Conservation (phyloP, 2,329 filamentous ascomycete genomes). For the Colletotrichum sp. region DNA sequence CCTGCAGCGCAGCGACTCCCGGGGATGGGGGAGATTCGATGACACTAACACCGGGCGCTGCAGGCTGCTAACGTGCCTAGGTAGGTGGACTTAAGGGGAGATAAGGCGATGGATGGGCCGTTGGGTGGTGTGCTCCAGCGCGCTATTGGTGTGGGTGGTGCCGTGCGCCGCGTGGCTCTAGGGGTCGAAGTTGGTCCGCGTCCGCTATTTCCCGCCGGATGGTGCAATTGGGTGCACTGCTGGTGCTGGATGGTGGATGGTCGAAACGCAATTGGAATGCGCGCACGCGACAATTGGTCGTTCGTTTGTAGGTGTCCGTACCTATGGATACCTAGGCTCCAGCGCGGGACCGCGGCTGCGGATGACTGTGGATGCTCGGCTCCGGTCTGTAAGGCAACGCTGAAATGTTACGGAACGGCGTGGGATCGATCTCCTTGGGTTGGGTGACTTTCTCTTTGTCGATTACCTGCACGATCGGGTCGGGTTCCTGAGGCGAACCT, state of each 20-base stretch:
- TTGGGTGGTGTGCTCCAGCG: neutral
- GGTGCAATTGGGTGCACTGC: neutral
- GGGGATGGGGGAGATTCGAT: neutral
- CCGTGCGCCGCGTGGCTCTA: conserved; percentile 9
- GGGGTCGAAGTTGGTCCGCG: neutral
- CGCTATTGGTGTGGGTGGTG: neutral
- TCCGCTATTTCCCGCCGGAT: neutral
- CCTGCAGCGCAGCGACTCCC: neutral
- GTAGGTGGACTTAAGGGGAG: conserved; percentile 7
- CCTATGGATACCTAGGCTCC: neutral
- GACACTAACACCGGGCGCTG: neutral
- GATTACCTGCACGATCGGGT: neutral
- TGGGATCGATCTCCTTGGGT: neutral
- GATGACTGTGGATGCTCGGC: neutral
- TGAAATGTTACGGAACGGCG: neutral
- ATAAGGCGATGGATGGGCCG: neutral
- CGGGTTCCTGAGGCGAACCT: neutral
- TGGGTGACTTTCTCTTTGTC: neutral
- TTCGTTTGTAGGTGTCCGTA: neutral
- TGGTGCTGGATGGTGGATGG: neutral
- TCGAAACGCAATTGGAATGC: neutral
- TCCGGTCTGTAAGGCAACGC: neutral
- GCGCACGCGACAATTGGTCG: conserved; percentile 1
- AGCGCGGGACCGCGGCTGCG: neutral
- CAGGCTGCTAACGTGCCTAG: neutral